Base-by-base conservation (phyloP, 2,329 filamentous ascomycete species). In the Didymella pomorum region DNA sequence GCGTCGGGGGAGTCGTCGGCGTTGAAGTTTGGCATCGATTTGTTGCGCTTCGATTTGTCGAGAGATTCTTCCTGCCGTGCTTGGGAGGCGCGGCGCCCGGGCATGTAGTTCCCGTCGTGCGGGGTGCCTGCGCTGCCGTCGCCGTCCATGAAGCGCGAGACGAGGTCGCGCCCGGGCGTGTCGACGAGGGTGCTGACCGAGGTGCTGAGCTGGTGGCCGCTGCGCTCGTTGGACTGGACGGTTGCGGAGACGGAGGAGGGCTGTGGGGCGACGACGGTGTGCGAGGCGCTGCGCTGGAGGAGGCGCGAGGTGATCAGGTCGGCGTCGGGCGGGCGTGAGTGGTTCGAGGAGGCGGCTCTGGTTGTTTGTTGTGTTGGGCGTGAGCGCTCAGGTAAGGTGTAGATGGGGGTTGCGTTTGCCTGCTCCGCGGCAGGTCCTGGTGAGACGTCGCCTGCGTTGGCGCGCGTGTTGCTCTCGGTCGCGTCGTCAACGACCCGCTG, bases 231-330 rank as follows among this genome's bases (percentile, higher is more conserved):
- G 54, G 18, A 76, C 74, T 4, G 82, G 4, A 83, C 84, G 1
- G 81, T 83, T 10, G 81, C 84, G 2, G 81, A 83, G 57, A 89
- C 83, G 58, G 83, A 79, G 8, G 87, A 88, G 83, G 90, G 89
- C 71, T 87, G 83, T 37, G 87, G 87, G 33, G 87, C 85, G 3
- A 85, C 83, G 61, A 84, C 82, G 10, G 52, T 44, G 61, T 86
- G 82, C 5, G 87, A 87, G 0, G 86, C 83, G 10, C 82, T 86
- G 64, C 89, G 84, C 69, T 89, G 85, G 2, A 92, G 81, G 35
- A 91, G 76, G 58, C 87, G 83, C 28, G 88, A 87, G 7, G 89
- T 91, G 50, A 91, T 83, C 60, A 88, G 86, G 66, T 87, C 85
- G 60, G 86, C 88, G 68, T 88, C 87, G 33, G 78, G 76, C 23